A percentile compares a stretch with the other conserved stretches of the same genome.
phyloP scores from a whole-genome alignment of 257 asterid species.

The Nicotiana tabacum region DNA sequence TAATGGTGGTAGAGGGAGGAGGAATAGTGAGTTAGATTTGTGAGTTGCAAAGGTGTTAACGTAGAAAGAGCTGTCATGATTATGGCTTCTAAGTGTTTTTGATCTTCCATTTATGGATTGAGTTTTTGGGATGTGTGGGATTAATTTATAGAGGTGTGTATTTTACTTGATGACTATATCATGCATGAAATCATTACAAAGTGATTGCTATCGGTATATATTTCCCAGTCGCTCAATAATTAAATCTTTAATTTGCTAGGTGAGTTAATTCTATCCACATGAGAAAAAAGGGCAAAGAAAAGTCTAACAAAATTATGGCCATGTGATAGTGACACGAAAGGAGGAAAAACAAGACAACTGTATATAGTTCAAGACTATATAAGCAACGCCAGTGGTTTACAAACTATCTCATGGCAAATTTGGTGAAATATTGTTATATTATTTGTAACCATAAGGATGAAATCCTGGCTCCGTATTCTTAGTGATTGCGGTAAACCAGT shows the following conservation, averaged over 20 bases:
- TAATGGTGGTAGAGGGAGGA: constrained; percentile 58
- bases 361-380: neutral
- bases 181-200: neutral
- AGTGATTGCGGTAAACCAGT: no score
- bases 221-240: neutral
- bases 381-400: neutral
- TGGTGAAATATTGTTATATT: neutral
- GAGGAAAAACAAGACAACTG: neutral
- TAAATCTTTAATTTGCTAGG: no score
- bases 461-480: no score
- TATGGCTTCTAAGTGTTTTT: constrained; percentile 27
- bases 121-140: neutral
- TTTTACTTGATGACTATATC: neutral
- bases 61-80: constrained; percentile 62
- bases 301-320: neutral
- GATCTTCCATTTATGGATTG: neutral
- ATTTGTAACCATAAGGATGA: no score
- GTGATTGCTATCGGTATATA: neutral
- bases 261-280: no score
- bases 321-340: neutral
- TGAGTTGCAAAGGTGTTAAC: constrained; percentile 47
- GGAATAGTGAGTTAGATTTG: constrained; percentile 50
- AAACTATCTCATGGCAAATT: neutral
- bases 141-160: neutral
- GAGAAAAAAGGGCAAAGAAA: no score